These are phyloP conservation scores for Beauveria caledonica DNA, from an alignment of 2,329 filamentous ascomycete genomes.

Conservation along the genomic window DNA sequence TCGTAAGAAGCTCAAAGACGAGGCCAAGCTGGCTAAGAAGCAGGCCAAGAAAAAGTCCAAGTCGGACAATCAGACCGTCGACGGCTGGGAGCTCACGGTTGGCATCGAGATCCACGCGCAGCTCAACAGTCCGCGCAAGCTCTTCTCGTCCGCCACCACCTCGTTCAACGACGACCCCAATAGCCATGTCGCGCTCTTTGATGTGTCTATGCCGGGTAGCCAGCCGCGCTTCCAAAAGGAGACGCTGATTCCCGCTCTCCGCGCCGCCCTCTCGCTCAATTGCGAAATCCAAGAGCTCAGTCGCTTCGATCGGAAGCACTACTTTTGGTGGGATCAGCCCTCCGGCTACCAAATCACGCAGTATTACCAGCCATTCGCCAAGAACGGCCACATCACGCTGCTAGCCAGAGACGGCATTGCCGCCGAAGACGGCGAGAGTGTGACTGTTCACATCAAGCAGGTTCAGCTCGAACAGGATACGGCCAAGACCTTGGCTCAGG, in stretches of 20 bases:
- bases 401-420: conserved; percentile 71
- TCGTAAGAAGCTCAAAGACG: conserved; percentile 65
- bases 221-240: conserved; percentile 80
- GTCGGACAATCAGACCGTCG: conserved; percentile 40
- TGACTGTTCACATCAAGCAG: conserved; percentile 79
- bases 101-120: conserved; percentile 97
- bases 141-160: conserved; percentile 70
- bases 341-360: conserved; percentile 97
- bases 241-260: conserved; percentile 78
- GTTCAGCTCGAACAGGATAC: conserved; percentile 98
- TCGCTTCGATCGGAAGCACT: conserved; percentile 92
- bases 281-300: conserved; percentile 72
- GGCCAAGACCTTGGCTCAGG: conserved; percentile 80
- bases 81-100: conserved; percentile 85
- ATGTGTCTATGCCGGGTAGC: conserved; percentile 79
- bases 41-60: conserved; percentile 44
- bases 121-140: conserved; percentile 78
- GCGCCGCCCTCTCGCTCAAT: conserved; percentile 76
- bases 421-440: conserved; percentile 58
- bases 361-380: conserved; percentile 70
- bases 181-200: conserved; percentile 80
- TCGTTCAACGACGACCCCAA: conserved; percentile 66
- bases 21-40: conserved; percentile 62
- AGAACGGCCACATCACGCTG: conserved; percentile 64
- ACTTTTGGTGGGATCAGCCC: conserved; percentile 98